Evolutionary conservation across 352 stramenopile genomes (phyloP), one percentile per base, ranked within the genome.

Genomic region (Phytophthora ohioensis): DNA sequence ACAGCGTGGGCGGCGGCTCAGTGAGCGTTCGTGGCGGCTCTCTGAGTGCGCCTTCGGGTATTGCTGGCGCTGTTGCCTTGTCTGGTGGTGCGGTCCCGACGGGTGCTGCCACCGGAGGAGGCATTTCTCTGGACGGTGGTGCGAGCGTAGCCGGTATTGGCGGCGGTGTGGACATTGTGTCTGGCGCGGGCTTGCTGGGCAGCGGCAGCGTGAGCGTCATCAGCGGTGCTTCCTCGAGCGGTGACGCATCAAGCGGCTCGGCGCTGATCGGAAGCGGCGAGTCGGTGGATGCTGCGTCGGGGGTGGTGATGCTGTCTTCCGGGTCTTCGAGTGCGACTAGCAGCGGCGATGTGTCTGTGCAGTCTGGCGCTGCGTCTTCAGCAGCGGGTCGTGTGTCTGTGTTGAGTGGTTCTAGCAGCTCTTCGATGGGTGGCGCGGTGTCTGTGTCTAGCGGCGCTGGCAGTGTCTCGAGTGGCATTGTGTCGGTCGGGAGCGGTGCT

Each of bases 81-180:
- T 58, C 68, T 32, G 68, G 61, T 34, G 68, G 68, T 65, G 49
- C 35, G 21, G 69, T 49, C 13, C 67, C 41, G 35, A 69, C 53
- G 8, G 66, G 65, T 12, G n/a, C 57, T 15, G 64, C 58, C 32
- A 42, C 15, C 4, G 57, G 57, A 64, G 57, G 57, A 21, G 38
- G 45, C 45, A 13, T 64, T 59, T 58, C 46, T 53, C 21, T 67
- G 36, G 58, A 38, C 46, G 47, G 59, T 21, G 49, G 59, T 9
- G 45, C 32, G 55, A 67, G 51, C 30, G 59, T 12, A 13, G 13
- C 57, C 49, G 64, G 57, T 27, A 31, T 30, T 17, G 52, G 65
- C 27, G 57, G 57, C 15, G 27, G 15, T 21, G 51, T 73, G 42
- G 17, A 13, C 32, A 60, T 71, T 39, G 42, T 27, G 57, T 67